Evolutionary conservation across 2,329 filamentous ascomycete genomes (phyloP), one percentile per base, ranked within the genome.

Genomic region (Microdochium nivale): DNA sequence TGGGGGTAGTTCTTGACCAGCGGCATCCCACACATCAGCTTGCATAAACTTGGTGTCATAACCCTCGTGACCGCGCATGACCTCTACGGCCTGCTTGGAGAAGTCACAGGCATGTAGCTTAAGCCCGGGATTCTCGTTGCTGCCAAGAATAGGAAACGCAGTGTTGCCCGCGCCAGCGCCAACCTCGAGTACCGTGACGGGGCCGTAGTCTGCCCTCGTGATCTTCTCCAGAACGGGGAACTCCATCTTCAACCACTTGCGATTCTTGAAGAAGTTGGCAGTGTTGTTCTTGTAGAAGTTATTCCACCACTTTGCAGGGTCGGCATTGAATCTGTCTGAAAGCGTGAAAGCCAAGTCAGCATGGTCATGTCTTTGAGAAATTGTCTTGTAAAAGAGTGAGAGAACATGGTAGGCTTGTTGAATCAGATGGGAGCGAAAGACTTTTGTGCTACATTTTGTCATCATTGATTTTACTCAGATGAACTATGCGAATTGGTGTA

Each of bases 261-360:
- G 82, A 66, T 99, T 88, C 72, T 99, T 99, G 82, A 99, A 99
- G 72, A 99, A 99, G 65, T 97, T 97, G 62, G 86, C 81, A 21
- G 88, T 88, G 70, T 99, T 97, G 73, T 97, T 96, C 71, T 94
- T 91, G 76, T 99, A 99, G 72, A 99, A 99, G 51, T 87, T 74
- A 64, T 99, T 94, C 94, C 94, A 99, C 89, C 90, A 97, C 69
- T 90, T 95, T 55, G 89, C 91, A 0, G 94, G 94, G 58, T 95
- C 82, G 47, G 78, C 75, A 67, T 96, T 97, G 76, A 96, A 96
- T 59, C 90, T 87, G 61, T 74, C 83, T 87, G 62, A 52, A 61
- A 54, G 50, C 57, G 44, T 51, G 54, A 51, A 52, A 50, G 70
- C 80, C 68, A 79, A 75, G 25, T 53, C 48, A 50, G 50, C 53